Base-by-base conservation (phyloP, 2,329 filamentous ascomycete genomes). In the Beauveria brongniartii region DNA sequence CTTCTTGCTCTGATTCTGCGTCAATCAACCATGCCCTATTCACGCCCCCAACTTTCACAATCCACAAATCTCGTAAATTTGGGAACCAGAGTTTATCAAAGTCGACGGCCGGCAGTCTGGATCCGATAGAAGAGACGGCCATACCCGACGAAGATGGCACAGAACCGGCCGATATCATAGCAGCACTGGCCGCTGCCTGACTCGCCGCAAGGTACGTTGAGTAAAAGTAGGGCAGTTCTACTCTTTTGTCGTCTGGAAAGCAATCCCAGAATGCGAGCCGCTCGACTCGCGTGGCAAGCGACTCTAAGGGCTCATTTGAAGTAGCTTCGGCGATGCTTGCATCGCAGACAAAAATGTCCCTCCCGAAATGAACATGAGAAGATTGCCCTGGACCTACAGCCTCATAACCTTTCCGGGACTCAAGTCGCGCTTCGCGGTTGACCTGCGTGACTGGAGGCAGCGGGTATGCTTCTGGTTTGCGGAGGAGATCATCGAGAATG, bases 221-320 rank as follows among this genome's bases (percentile, higher is more conserved):
- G 63, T 74, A 75, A 44, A 67, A 70, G 24, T 67, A 66, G 9
- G 70, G 71, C 3, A 68, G 66, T 48, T 73, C 71, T 24, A 75
- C 69, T 44, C 69, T 68, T 5, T 69, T 70, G 48, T 75, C 74
- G 61, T 75, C 73, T 1, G 73, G 73, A 60, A 73, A 73, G 63
- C 73, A 75, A 63, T 75, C 73, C 73, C 73, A 75, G 52, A 74
- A 75, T 12, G 71, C 73, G 37, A 75, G 64, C 46, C 71, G 69
- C 62, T 70, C 69, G 59, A 74, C 68, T 28, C 67, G 67, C 20
- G 70, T 69, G 1, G 72, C 73, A 37, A 75, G 64, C 16, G 68
- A 64, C 50, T 75, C 73, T 24, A 75, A 65, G 20, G 69, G 69
- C 46, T 68, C 64, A 41, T 72, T 69, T 44, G 67, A 64, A 28